A percentile compares a stretch with the other conserved stretches of the same genome.
Evolutionary conservation across 2,329 filamentous ascomycete genomes (phyloP).

Genomic region (Phyllosticta citriasiana): DNA sequence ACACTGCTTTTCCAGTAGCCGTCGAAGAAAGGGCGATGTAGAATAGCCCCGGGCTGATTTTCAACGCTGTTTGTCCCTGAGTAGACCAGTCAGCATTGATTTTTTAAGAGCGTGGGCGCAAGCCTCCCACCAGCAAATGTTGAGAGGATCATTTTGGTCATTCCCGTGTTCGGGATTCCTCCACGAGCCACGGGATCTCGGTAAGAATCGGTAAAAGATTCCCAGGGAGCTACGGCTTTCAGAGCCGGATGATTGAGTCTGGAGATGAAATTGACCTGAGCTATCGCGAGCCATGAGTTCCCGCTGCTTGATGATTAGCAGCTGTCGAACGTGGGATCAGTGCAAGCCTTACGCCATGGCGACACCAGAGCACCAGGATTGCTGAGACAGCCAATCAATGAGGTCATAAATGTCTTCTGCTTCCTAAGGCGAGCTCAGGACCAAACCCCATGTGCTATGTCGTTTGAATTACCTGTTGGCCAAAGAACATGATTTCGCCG

Average conservation of each 20-base stretch:
- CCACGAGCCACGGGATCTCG: conserved; percentile 14
- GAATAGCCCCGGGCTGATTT: conserved; percentile 13
- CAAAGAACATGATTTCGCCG: conserved; percentile 15
- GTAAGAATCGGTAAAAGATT: conserved; percentile 11
- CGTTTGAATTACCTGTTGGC: not conserved
- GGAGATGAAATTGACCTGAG: conserved; percentile 18
- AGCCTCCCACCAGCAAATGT: not conserved
- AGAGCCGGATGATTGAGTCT: conserved; percentile 6
- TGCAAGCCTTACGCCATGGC: conserved; percentile 23
- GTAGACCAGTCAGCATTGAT: not conserved
- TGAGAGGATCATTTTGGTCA: conserved; percentile 9
- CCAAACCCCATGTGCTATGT: not conserved
- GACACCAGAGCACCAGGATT: conserved; percentile 39
- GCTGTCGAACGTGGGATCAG: too few relatives aligned
- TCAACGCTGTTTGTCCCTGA: conserved; percentile 12
- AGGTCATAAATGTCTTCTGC: conserved; percentile 38
- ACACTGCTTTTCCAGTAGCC: conserved; percentile 13
- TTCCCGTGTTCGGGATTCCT: conserved; percentile 9
- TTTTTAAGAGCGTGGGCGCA: not conserved
- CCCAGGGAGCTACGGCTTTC: conserved; percentile 7
- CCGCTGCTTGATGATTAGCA: conserved; percentile 16
- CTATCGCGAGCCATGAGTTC: conserved; percentile 34
- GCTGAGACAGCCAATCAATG: conserved; percentile 32
- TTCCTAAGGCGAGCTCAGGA: conserved; percentile 19
- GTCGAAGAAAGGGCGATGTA: not conserved